Evolutionary conservation across 169 alveolate genomes (phyloP).

Genomic region (Eimeria brunetti): DNA sequence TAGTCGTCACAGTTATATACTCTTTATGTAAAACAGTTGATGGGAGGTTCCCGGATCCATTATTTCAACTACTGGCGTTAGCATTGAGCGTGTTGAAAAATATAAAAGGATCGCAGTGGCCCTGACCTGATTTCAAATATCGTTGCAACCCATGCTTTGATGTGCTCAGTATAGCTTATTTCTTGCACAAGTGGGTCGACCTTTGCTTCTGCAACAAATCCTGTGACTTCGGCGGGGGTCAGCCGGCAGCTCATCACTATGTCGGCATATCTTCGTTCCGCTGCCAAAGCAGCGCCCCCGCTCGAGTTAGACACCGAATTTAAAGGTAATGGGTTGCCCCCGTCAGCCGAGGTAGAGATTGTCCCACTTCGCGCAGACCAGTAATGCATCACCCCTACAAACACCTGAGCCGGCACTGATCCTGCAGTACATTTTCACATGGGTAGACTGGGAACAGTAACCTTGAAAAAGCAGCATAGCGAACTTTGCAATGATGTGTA

Average conservation of each 20-base stretch:
- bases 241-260: constrained; percentile 75
- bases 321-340: background rate
- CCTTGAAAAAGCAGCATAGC: background rate
- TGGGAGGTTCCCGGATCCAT: background rate
- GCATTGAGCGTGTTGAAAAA: background rate
- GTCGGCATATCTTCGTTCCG: constrained; percentile 79
- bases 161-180: constrained; percentile 72
- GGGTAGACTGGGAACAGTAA: background rate
- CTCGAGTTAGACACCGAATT: background rate
- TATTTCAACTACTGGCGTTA: background rate
- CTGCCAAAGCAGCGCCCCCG: constrained; percentile 78
- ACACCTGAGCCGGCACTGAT: constrained; percentile 70
- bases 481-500: background rate
- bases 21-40: background rate
- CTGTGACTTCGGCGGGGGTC: constrained; percentile 72
- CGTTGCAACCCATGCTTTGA: constrained; percentile 74
- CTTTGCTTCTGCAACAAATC: constrained; percentile 77
- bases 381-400: constrained; percentile 61
- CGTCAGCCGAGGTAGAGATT: background rate
- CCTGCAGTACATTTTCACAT: constrained; percentile 22
- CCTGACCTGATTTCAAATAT: constrained; percentile 75
- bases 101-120: background rate
- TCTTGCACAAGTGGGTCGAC: constrained; percentile 77
- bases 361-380: constrained; percentile 23
- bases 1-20: background rate